phyloP scores from a whole-genome alignment of 2,329 filamentous ascomycete genomes.

The Ophiostoma novo-ulmi region DNA sequence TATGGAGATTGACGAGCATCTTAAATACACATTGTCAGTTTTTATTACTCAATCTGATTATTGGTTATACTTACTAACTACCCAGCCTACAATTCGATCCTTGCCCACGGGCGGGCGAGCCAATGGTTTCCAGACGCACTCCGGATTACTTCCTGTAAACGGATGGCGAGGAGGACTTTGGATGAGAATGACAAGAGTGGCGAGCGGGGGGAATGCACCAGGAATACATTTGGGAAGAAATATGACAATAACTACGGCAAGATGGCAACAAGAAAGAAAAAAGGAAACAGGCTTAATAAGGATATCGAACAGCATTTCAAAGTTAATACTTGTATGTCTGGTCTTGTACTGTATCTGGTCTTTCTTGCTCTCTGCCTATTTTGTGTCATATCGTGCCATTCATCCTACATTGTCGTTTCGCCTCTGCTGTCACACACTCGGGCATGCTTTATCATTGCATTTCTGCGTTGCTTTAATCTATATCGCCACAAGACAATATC shows the following conservation, averaged over 20 bases:
- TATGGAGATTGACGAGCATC: slow-evolving; percentile 99
- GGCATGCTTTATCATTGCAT: background rate
- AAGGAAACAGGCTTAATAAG: background rate
- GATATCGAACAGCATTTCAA: background rate
- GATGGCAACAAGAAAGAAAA: slow-evolving; percentile 4
- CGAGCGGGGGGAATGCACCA: background rate
- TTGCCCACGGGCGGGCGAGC: slow-evolving; percentile 92
- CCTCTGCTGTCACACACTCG: background rate
- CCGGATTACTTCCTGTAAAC: slow-evolving; percentile 24
- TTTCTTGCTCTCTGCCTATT: background rate
- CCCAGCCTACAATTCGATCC: slow-evolving; percentile 96
- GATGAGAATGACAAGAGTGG: background rate
- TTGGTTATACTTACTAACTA: slow-evolving; percentile 26
- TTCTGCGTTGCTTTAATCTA: slow-evolving; percentile 2
- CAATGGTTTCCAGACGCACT: slow-evolving; percentile 90
- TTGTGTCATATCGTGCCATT: background rate
- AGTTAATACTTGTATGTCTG: background rate
- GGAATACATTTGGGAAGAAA: background rate
- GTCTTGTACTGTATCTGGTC: background rate
- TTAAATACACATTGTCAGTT: slow-evolving; percentile 89
- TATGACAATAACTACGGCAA: background rate
- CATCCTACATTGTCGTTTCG: background rate
- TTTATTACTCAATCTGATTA: background rate
- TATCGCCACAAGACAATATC: slow-evolving; percentile 9
- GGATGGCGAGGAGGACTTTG: background rate